phyloP scores from a whole-genome alignment of 306 rosid genomes.

The Rubus idaeus region DNA sequence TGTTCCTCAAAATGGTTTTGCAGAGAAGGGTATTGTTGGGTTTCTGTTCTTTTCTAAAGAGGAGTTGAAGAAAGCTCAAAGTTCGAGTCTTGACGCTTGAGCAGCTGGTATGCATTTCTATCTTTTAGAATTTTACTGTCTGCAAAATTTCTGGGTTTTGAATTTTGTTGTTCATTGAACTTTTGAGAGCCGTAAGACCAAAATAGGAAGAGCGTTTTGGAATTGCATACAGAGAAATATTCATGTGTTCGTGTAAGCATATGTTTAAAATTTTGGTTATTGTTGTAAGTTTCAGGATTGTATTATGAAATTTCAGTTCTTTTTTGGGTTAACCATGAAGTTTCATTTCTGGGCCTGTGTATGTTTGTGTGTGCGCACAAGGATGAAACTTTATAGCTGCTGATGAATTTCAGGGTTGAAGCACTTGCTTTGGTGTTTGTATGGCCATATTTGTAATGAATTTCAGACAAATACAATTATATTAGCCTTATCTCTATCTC shows the following conservation, averaged over 20 bases:
- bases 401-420: neutral
- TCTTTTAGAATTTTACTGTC: neutral
- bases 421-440: neutral
- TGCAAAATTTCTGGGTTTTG: neutral
- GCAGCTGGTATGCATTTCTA: neutral
- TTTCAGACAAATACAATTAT: too few relatives aligned
- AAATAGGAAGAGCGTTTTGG: neutral
- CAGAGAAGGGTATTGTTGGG: neutral
- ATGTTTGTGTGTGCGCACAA: neutral
- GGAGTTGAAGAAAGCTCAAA: neutral
- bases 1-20: conserved; percentile 10
- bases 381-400: neutral
- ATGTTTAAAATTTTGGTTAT: neutral
- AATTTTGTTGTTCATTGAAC: neutral
- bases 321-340: neutral
- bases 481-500: neutral
- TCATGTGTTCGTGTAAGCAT: neutral
- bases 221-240: neutral
- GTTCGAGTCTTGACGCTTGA: conserved; percentile 13
- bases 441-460: too few relatives aligned
- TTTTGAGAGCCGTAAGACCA: neutral
- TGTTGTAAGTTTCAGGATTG: neutral
- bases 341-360: conserved; percentile 4
- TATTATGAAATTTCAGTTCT: neutral
- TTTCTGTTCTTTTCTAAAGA: neutral